These are phyloP conservation scores for Cordia subcordata DNA, from an alignment of 257 asterid species.

Conservation along the genomic window DNA sequence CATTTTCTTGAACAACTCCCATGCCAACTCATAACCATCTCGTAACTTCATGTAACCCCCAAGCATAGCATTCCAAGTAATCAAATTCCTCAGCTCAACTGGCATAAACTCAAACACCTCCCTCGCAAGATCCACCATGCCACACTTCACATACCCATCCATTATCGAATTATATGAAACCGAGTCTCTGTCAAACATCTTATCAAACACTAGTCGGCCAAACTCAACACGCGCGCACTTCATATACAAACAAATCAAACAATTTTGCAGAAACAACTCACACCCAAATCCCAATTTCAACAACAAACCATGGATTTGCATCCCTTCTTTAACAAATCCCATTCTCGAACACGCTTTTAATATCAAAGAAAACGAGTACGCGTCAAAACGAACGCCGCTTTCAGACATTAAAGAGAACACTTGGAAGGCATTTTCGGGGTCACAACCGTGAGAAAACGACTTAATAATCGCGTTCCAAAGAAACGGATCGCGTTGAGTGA, in stretches of 20 bases:
- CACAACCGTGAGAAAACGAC: slow-evolving; percentile 50
- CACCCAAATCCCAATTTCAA: slow-evolving; percentile 47
- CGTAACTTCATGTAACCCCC: slow-evolving; percentile 48
- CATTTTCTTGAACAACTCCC: slow-evolving; percentile 57
- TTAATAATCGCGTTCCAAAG: slow-evolving; percentile 69
- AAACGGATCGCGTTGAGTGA: slow-evolving; percentile 42
- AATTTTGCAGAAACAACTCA: slow-evolving; percentile 56
- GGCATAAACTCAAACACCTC: slow-evolving; percentile 59
- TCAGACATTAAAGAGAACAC: slow-evolving; percentile 67
- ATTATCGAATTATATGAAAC: slow-evolving; percentile 75
- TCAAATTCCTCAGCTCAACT: slow-evolving; percentile 42
- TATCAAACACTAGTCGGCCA: slow-evolving; percentile 56
- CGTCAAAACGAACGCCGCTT: slow-evolving; percentile 53
- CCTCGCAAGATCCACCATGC: slow-evolving; percentile 60
- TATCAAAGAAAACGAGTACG: slow-evolving; percentile 62
- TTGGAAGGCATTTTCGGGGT: slow-evolving; percentile 50
- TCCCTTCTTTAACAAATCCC: slow-evolving; percentile 33
- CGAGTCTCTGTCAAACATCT: slow-evolving; percentile 48
- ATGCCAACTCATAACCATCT: slow-evolving; percentile 42
- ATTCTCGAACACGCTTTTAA: slow-evolving; percentile 63
- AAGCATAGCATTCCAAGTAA: slow-evolving; percentile 79
- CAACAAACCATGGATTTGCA: slow-evolving; percentile 80
- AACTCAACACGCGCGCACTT: slow-evolving; percentile 48
- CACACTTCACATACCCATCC: slow-evolving; percentile 75
- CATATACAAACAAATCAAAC: slow-evolving; percentile 53